Base-by-base conservation (phyloP, 495 filamentous ascomycete species). In the Hypoxylon rickii region DNA sequence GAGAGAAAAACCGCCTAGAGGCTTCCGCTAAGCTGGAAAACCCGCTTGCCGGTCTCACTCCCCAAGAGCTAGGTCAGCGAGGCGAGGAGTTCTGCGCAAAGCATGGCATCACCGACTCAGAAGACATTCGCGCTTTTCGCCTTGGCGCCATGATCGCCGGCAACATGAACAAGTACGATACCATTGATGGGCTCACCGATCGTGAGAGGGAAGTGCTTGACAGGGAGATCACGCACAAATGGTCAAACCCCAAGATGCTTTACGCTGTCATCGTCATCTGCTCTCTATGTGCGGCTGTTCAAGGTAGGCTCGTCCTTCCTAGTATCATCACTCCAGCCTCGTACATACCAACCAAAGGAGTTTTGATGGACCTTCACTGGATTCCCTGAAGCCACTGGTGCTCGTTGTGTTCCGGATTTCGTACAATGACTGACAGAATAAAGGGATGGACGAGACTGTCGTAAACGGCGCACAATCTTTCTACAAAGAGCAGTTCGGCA, bases 401-500 rank as follows among this genome's bases (percentile, higher is more conserved):
- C n/a, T n/a, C 39, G 18, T 10, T 29, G 24, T 29, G 24, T 10
- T 10, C 10, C 4, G 4, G 24, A 4, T 10, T 29, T 10, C 24
- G 24, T 29, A 29, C 10, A 29, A 4, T 29, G 4, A 29, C 24
- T 29, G 24, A 29, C 24, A 22, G 4, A 3, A 18, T 22, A 18
- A 49, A 63, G 82, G 81, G 4, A 83, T 83, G 86, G 85, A 90
- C 57, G 87, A 93, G 66, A 90, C 88, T 0, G 88, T 89, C 52
- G 86, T 89, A 61, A 92, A 90, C 55, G 89, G 87, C 37, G 89
- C 87, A 2, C 86, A 90, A 55, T 73, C 83, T 1, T 86, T 88
- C 61, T 90, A 87, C 60, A 72, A 79, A 19, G 67, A 65, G 7
- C 80, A 88, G 55, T 90, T 90, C 54, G 86, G 87, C 18, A 89